These are phyloP conservation scores for Psilocybe subaeruginosa DNA, from an alignment of 768 basidiomycete species.

Conservation along the genomic window DNA sequence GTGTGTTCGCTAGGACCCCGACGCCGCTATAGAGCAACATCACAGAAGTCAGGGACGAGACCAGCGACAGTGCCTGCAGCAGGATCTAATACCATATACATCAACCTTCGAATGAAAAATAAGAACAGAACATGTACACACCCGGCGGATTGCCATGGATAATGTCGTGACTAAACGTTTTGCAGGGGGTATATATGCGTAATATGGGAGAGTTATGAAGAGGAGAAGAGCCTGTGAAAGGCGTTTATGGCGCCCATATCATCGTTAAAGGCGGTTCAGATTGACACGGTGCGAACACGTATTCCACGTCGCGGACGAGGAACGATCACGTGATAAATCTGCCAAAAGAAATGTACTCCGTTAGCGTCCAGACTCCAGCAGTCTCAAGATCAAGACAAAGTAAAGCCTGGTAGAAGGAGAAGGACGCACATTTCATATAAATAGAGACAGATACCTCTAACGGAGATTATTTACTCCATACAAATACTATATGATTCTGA, in stretches of 20 bases:
- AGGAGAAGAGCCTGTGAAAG: neutral
- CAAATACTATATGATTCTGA: no score
- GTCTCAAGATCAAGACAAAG: neutral
- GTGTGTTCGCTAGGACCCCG: conserved; percentile 83
- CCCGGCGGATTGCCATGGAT: neutral
- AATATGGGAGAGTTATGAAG: neutral
- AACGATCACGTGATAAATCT: conserved; percentile 4
- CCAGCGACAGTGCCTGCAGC: conserved; percentile 84
- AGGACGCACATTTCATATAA: neutral
- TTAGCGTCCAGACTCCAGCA: no score
- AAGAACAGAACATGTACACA: neutral
- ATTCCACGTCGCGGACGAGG: neutral
- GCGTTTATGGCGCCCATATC: neutral
- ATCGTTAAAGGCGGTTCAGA: neutral
- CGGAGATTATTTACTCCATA: no score
- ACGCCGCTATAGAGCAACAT: conserved; percentile 96
- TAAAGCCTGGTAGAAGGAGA: neutral
- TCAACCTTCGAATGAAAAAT: neutral
- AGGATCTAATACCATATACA: conserved; percentile 56
- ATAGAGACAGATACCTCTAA: neutral
- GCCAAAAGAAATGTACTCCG: no score
- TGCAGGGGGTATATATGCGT: neutral
- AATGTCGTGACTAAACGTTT: neutral
- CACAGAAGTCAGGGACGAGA: conserved; percentile 82
- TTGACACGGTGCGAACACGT: neutral